Evolutionary conservation across 225 moss, liverwort and hornwort species (phyloP).

Genomic region (Lunularia cruciata): DNA sequence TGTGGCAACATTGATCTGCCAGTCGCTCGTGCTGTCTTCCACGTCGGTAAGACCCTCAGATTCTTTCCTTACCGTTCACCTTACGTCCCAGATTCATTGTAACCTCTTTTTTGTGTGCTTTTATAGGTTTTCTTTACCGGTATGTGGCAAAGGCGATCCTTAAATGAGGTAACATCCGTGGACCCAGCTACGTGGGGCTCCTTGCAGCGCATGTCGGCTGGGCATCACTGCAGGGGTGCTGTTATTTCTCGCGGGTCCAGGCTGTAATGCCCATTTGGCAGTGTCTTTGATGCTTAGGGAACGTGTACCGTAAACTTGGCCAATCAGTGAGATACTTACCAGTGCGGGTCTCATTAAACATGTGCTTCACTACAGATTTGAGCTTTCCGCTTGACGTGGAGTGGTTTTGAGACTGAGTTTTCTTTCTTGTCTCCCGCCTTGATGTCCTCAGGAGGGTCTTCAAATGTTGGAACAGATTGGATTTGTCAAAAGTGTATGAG

Average conservation of each 20-base stretch:
- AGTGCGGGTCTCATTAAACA: background rate
- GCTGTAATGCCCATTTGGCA: constrained; percentile 34
- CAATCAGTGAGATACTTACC: constrained; percentile 8
- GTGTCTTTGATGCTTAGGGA: constrained; percentile 22
- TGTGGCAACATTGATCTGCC: constrained; percentile 58
- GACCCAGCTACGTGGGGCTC: constrained; percentile 48
- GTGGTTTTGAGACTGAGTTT: constrained; percentile 18
- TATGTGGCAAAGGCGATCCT: constrained; percentile 55
- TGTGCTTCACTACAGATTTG: background rate
- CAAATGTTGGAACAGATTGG: constrained; percentile 19
- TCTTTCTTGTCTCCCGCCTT: constrained; percentile 16
- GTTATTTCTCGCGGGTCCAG: constrained; percentile 35
- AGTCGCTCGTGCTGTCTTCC: constrained; percentile 6
- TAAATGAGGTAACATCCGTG: constrained; percentile 55
- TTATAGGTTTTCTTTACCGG: constrained; percentile 57
- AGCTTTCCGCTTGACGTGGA: background rate
- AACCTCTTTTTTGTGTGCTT: constrained; percentile 49
- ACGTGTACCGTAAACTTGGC: constrained; percentile 17
- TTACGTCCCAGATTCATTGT: constrained; percentile 42
- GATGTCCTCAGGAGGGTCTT: constrained; percentile 29
- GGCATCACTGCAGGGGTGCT: constrained; percentile 37
- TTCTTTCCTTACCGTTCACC: constrained; percentile 40
- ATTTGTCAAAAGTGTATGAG: constrained; percentile 38
- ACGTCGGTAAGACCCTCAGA: constrained; percentile 37
- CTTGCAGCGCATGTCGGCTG: constrained; percentile 42